Evolutionary conservation across 371 early-diverging fungal species (phyloP), one percentile per base, ranked within the genome.

Genomic region (Massospora cicadina): DNA sequence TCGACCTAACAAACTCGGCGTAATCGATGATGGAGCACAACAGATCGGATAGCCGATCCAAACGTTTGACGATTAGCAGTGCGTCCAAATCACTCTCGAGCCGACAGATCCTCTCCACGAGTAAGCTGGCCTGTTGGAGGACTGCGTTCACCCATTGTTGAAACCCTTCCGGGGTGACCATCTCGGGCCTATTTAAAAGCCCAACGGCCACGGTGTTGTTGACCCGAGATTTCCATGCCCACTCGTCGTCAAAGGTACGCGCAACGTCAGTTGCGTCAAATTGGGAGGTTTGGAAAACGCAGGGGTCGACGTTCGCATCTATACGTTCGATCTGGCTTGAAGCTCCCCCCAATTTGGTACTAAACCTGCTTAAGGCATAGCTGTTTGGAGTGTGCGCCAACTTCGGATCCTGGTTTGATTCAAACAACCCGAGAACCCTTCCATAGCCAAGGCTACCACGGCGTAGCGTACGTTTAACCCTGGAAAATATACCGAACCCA

Each of bases 21-120:
- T 86, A 78, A 68, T 98, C 98, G 71, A 95, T 87, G 0, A 95
- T 87, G 57, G 81, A 80, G 65, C 97, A 96, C 23, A 96, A 73
- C 0, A 85, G 78, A 71, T 96, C 94, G 30, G 89, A 89, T n/a
- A 95, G 75, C 58, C 84, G 74, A 70, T 97, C 97, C 55, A 95
- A 77, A 54, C 86, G 75, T 67, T 89, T 89, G 58, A 93, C 84
- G 12, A 62, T 62, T 3, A 43, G 26, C 2, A 62, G 12, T 33
- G 13, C 27, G 27, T 62, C 62, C 27, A 33, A 23, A 23, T 62
- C 62, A 7, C 7, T 33, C 13, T 62, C 43, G 12, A 27, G 2
- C 10, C 43, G 17, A 10, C 17, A 17, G 23, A 62, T 62, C 27
- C 53, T 62, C 13, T 62, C 30, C 7, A 62, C 62, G 26, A 62